Conservation (phyloP, 345 rosid genomes). For the Hibiscus mutabilis region DNA sequence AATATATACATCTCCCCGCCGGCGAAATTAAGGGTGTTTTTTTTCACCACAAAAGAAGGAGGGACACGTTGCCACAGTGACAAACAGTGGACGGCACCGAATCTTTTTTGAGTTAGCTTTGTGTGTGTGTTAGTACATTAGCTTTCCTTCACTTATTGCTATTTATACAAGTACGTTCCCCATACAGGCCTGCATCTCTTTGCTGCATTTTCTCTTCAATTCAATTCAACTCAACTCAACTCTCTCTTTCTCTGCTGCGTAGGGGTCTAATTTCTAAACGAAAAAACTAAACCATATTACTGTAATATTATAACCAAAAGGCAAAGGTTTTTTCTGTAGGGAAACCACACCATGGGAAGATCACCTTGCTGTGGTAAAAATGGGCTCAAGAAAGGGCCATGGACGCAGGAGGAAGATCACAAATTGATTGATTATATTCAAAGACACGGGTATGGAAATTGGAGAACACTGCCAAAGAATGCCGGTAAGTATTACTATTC, state of each 20-base stretch:
- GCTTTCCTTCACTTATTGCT: slow-evolving; percentile 14
- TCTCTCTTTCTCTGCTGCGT: not conserved
- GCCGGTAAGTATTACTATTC: slow-evolving; percentile 40
- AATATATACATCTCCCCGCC: slow-evolving; percentile 10
- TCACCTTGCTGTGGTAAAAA: slow-evolving; percentile 79
- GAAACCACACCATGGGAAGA: slow-evolving; percentile 46
- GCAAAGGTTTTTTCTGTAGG: not conserved
- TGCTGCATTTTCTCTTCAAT: slow-evolving; percentile 17
- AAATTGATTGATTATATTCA: slow-evolving; percentile 62
- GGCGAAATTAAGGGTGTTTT: slow-evolving; percentile 22
- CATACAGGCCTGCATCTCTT: slow-evolving; percentile 24
- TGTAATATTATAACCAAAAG: not conserved
- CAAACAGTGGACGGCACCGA: slow-evolving; percentile 82
- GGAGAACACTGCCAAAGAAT: slow-evolving; percentile 87
- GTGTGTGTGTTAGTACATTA: not conserved
- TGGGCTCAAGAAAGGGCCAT: slow-evolving; percentile 80
- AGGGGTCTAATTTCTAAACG: not conserved
- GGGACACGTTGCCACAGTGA: slow-evolving; percentile 54
- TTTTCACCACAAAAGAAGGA: not conserved
- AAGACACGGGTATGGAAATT: slow-evolving; percentile 72
- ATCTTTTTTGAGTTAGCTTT: slow-evolving; percentile 53
- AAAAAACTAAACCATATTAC: not conserved
- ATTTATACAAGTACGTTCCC: slow-evolving; percentile 36
- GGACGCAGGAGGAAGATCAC: slow-evolving; percentile 85
- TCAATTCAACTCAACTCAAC: too few species aligned